Evolutionary conservation across 2,329 filamentous ascomycete species (phyloP).

Genomic region (Dactylellina cionopaga): DNA sequence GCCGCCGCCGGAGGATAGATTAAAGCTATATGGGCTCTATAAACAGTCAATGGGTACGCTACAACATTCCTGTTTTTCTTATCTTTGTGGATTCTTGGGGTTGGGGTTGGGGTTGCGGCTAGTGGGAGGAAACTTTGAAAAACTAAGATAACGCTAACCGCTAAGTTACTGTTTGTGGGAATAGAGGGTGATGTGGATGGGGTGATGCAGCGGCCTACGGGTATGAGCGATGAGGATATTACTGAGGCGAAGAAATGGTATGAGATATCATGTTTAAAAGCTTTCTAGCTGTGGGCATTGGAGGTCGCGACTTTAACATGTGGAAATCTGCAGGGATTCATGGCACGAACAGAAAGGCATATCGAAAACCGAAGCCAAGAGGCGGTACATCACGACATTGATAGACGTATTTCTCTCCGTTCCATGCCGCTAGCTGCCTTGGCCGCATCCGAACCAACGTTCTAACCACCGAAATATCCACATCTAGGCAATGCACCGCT

Average conservation of each 20-base stretch:
- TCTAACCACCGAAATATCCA: no score
- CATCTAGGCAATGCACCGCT: slow-evolving; percentile 89
- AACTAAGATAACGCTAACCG: slow-evolving; percentile 12
- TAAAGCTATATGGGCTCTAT: slow-evolving; percentile 96
- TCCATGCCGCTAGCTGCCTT: neutral
- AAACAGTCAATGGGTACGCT: slow-evolving; percentile 88
- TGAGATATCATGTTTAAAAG: neutral
- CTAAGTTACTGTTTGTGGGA: neutral
- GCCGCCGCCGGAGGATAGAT: slow-evolving; percentile 82
- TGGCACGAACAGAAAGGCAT: slow-evolving; percentile 90
- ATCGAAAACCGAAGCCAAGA: slow-evolving; percentile 89
- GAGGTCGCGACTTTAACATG: no score
- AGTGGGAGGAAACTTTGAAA: slow-evolving; percentile 48
- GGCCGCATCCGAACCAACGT: neutral
- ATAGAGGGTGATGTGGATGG: slow-evolving; percentile 91
- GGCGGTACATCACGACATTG: slow-evolving; percentile 88
- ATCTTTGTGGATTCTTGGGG: neutral
- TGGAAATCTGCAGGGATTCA: slow-evolving; percentile 73
- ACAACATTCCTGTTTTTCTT: neutral
- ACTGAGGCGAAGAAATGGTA: slow-evolving; percentile 65
- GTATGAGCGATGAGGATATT: slow-evolving; percentile 61
- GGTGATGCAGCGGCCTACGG: slow-evolving; percentile 83
- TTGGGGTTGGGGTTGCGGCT: neutral
- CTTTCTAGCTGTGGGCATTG: no score
- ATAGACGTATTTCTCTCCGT: slow-evolving; percentile 75